Evolutionary conservation across 176 grass and related monocot genomes (phyloP), one percentile per base, ranked within the genome.

Genomic region (Rhipidocladum racemiflorum): DNA sequence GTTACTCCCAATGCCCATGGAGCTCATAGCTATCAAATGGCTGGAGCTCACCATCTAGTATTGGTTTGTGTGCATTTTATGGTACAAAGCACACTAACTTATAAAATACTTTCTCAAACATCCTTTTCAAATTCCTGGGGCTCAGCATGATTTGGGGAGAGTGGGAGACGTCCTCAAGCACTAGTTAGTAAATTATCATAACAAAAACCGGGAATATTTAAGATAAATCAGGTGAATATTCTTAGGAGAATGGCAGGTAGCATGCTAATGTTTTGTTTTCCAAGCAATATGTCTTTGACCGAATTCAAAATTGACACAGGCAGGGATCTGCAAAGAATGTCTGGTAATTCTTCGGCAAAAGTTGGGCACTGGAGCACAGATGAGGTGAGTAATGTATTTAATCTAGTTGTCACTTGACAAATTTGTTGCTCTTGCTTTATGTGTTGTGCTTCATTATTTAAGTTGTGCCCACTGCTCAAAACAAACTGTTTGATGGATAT

Each of bases 311-410:
- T 79, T 88, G 65, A 82, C 90, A 86, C 92, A 98, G 76, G 76
- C 88, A 98, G 96, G 90, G 96, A 98, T 93, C 87, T 98, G 86
- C 96, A 98, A 84, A 88, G 87, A 78, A 93, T 98, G 78, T 95
- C 90, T 93, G 88, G 92, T 91, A 98, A 98, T 86, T 71, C 56
- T 75, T 87, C 87, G 30, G 82, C 90, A 76, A 91, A 88, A 93
- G 95, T 98, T 80, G 96, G 92, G 43, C 65, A 91, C 62, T 89
- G 90, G 90, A 95, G 76, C 23, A 77, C 60, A 6, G 67, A 88
- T 81, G 84, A 98, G 90, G 96, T 93, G 81, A 91, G 55, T 75
- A 53, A 69, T 79, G 63, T 74, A 15, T 53, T 59, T 70, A 68
- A 57, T 50, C 65, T 55, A 23, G 4, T 64, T 61, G 20, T 43